These are phyloP conservation scores for Fistulifera pelliculosa DNA, from an alignment of 108 stramenopile genomes.

Conservation along the genomic window DNA sequence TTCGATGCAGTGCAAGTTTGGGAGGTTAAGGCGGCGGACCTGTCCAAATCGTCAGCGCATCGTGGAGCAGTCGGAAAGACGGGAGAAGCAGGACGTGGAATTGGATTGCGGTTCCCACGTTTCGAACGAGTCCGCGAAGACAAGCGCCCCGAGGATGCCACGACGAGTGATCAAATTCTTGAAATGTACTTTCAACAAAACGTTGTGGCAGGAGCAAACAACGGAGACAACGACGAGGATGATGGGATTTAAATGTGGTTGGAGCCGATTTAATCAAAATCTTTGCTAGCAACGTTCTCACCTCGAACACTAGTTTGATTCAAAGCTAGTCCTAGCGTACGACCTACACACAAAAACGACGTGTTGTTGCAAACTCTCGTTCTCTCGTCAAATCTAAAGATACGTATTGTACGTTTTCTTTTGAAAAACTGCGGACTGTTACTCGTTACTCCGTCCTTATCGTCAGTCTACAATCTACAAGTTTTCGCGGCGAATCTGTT, in stretches of 20 bases:
- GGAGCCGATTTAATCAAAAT: too few species aligned
- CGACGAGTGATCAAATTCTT: constrained; percentile 89
- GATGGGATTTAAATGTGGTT: constrained; percentile 19
- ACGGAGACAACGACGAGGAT: constrained; percentile 38
- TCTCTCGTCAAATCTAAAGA: too few species aligned
- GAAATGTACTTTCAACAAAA: constrained; percentile 94
- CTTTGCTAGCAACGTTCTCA: too few species aligned
- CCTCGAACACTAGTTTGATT: too few species aligned
- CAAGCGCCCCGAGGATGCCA: constrained; percentile 95
- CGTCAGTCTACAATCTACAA: too few species aligned
- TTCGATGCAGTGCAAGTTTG: constrained; percentile 93
- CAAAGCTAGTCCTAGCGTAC: too few species aligned
- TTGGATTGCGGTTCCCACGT: constrained; percentile 97
- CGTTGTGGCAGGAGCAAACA: constrained; percentile 32
- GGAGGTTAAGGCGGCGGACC: constrained; percentile 99
- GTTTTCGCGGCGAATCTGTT: too few species aligned
- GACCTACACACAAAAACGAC: too few species aligned
- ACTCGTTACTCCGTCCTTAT: too few species aligned
- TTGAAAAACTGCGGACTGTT: too few species aligned
- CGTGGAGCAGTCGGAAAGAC: constrained; percentile 80
- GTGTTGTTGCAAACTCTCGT: too few species aligned
- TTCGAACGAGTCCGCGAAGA: constrained; percentile 95
- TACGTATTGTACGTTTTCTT: too few species aligned
- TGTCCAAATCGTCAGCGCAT: constrained; percentile 86
- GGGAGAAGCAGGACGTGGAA: constrained; percentile 83